phyloP scores from a whole-genome alignment of 108 stramenopile species.

The Chaetoceros tenuissimus region DNA sequence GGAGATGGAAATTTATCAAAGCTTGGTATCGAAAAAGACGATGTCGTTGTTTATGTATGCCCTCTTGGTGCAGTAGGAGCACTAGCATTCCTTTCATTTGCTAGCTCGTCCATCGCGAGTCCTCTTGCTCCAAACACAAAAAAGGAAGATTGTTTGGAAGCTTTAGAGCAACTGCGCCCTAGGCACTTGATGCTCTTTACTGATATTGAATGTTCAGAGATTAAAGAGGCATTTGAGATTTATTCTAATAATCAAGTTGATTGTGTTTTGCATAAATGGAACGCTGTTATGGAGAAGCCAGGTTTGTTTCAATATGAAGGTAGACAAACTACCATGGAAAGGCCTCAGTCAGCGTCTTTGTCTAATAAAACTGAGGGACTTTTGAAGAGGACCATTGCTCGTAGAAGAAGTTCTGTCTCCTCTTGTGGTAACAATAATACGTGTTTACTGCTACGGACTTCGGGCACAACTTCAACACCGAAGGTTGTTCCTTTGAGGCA shows the following conservation, averaged over 20 bases:
- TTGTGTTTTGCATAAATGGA: background rate
- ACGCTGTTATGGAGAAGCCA: background rate
- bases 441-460: slow-evolving; percentile 21
- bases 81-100: slow-evolving; percentile 4
- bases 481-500: slow-evolving; percentile 22
- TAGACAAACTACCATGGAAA: background rate
- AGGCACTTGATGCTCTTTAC: slow-evolving; percentile 3
- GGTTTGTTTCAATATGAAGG: background rate
- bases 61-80: slow-evolving; percentile 6
- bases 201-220: background rate
- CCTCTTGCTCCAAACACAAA: slow-evolving; percentile 8
- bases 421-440: background rate
- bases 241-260: background rate
- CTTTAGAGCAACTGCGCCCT: slow-evolving; percentile 8
- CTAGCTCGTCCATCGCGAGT: slow-evolving; percentile 5
- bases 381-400: background rate
- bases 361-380: background rate
- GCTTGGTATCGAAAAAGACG: background rate
- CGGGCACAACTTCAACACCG: slow-evolving; percentile 21
- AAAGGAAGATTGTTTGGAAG: background rate
- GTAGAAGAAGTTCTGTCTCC: background rate
- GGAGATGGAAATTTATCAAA: slow-evolving; percentile 3
- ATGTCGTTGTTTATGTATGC: slow-evolving; percentile 7
- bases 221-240: background rate
- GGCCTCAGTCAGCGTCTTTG: background rate